These are phyloP conservation scores for Tolypocladium inflatum DNA, from an alignment of 2,329 filamentous ascomycete species.

Conservation along the genomic window DNA sequence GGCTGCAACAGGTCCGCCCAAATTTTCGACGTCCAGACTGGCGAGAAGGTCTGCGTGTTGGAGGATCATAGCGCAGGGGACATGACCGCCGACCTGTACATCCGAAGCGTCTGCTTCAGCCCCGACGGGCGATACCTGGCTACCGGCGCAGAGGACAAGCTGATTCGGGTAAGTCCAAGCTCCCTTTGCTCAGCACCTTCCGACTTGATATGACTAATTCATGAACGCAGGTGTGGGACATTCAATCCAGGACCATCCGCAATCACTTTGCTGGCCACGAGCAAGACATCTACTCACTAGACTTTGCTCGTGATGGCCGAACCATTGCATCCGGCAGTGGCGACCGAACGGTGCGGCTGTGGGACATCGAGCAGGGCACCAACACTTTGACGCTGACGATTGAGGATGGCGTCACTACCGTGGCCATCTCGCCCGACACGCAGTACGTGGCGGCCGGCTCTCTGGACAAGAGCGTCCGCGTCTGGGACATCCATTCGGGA, in stretches of 20 bases:
- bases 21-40: constrained; percentile 87
- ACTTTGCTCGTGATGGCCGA: constrained; percentile 87
- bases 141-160: constrained; percentile 94
- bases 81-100: constrained; percentile 87
- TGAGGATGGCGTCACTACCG: constrained; percentile 94
- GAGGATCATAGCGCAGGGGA: constrained; percentile 77
- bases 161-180: constrained; percentile 66
- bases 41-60: constrained; percentile 79
- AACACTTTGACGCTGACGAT: constrained; percentile 82
- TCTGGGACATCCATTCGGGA: constrained; percentile 86
- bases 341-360: constrained; percentile 87
- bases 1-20: constrained; percentile 99
- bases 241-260: constrained; percentile 70
- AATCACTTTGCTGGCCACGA: constrained; percentile 95
- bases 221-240: constrained; percentile 76
- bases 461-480: constrained; percentile 92
- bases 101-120: constrained; percentile 96
- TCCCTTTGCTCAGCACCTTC: background rate
- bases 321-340: constrained; percentile 94
- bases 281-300: constrained; percentile 95
- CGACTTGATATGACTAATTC: constrained; percentile 7
- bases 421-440: constrained; percentile 92
- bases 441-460: constrained; percentile 91
- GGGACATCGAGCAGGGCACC: constrained; percentile 82
- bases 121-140: constrained; percentile 90